These are phyloP conservation scores for Penicillium crustosum DNA, from an alignment of 2,329 filamentous ascomycete genomes.

Conservation along the genomic window DNA sequence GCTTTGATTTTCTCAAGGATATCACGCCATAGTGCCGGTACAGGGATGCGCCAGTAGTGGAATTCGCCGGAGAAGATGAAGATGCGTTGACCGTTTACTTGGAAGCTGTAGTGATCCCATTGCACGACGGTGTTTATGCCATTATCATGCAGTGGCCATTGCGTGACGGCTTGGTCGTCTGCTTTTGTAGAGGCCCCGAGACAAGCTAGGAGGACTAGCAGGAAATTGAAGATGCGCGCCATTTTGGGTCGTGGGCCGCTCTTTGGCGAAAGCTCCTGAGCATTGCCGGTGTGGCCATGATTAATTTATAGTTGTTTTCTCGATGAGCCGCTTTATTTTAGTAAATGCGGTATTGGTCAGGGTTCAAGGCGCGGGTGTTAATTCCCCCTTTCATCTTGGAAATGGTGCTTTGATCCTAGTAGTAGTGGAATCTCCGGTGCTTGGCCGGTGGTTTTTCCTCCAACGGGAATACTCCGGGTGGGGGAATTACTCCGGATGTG, in stretches of 20 bases:
- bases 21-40: slow-evolving; percentile 53
- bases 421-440: slow-evolving; percentile 3
- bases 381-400: neutral
- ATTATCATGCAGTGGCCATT: slow-evolving; percentile 53
- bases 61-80: slow-evolving; percentile 57
- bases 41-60: slow-evolving; percentile 54
- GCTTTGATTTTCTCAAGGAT: slow-evolving; percentile 55
- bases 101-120: slow-evolving; percentile 57
- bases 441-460: slow-evolving; percentile 1
- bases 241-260: slow-evolving; percentile 2
- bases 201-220: slow-evolving; percentile 15
- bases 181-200: slow-evolving; percentile 7
- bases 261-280: neutral
- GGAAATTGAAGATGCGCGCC: slow-evolving; percentile 10
- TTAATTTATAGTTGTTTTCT: slow-evolving; percentile 5
- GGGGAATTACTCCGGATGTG: no score
- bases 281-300: neutral
- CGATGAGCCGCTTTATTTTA: neutral
- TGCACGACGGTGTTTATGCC: slow-evolving; percentile 48
- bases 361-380: neutral
- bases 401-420: no score
- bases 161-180: slow-evolving; percentile 11
- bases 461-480: neutral
- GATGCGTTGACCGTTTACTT: slow-evolving; percentile 52
- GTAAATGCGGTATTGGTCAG: neutral